These are phyloP conservation scores for Eutrema salsugineum DNA, from an alignment of 441 rosid genomes.

Conservation along the genomic window DNA sequence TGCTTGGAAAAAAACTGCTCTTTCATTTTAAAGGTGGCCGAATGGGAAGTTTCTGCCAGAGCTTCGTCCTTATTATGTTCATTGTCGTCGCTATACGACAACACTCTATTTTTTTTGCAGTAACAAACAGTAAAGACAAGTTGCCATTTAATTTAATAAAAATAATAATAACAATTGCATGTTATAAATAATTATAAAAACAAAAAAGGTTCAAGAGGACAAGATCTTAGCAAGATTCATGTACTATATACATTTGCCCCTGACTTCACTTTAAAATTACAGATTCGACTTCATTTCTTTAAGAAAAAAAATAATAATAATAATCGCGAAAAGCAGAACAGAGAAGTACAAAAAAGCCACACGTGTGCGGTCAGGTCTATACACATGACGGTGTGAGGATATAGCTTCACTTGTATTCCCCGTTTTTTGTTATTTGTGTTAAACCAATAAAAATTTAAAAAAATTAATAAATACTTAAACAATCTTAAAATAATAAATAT, in stretches of 20 bases:
- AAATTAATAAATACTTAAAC: not conserved
- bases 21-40: slow-evolving; percentile 7
- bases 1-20: not conserved
- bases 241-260: slow-evolving; percentile 23
- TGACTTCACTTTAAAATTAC: slow-evolving; percentile 14
- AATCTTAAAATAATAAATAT: not conserved
- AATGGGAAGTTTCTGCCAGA: slow-evolving; percentile 12
- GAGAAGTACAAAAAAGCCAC: slow-evolving; percentile 21
- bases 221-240: slow-evolving; percentile 33
- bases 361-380: slow-evolving; percentile 30
- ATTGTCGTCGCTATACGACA: slow-evolving; percentile 28
- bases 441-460: too few species aligned
- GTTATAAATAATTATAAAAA: not conserved
- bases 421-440: too few species aligned
- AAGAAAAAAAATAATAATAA: not conserved
- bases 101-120: slow-evolving; percentile 1
- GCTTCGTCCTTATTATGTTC: slow-evolving; percentile 26
- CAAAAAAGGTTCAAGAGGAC: slow-evolving; percentile 14
- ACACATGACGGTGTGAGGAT: slow-evolving; percentile 31
- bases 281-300: slow-evolving; percentile 9
- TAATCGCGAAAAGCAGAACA: slow-evolving; percentile 2
- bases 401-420: not conserved
- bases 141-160: not conserved
- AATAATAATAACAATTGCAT: not conserved
- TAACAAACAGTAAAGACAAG: slow-evolving; percentile 12